phyloP scores from a whole-genome alignment of 2,329 filamentous ascomycete species.

The Amphichorda felina region DNA sequence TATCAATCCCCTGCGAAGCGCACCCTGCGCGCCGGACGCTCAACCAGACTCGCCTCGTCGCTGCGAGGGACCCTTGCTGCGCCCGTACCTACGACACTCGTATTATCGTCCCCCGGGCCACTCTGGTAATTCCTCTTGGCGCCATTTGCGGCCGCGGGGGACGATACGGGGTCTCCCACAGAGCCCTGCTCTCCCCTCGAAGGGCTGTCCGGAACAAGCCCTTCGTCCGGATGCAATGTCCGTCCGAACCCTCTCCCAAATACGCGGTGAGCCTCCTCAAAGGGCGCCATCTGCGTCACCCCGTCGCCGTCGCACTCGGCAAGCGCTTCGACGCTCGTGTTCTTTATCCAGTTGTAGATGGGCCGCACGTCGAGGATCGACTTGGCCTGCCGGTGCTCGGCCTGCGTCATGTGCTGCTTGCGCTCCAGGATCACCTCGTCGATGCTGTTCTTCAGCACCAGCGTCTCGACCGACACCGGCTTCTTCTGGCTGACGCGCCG shows the following conservation, averaged over 20 bases:
- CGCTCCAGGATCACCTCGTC: slow-evolving; percentile 76
- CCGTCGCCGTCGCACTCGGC: slow-evolving; percentile 15
- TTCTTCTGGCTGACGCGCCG: slow-evolving; percentile 76
- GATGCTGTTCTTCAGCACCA: slow-evolving; percentile 68
- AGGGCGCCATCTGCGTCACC: slow-evolving; percentile 34
- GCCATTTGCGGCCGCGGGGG: not conserved
- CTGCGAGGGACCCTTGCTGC: not conserved
- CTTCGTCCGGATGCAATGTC: slow-evolving; percentile 31
- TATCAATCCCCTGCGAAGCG: slow-evolving; percentile 7
- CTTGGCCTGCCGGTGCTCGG: slow-evolving; percentile 43
- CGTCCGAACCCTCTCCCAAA: slow-evolving; percentile 38
- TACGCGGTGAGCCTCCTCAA: slow-evolving; percentile 32
- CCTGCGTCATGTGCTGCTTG: slow-evolving; percentile 61
- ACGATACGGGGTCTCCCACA: not conserved
- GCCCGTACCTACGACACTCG: not conserved
- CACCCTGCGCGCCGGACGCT: slow-evolving; percentile 18
- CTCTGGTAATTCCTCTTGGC: not conserved
- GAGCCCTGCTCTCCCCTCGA: not conserved
- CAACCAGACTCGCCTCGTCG: slow-evolving; percentile 5
- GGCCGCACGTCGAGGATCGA: slow-evolving; percentile 44
- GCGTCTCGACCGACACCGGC: slow-evolving; percentile 72
- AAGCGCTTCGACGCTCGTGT: slow-evolving; percentile 30
- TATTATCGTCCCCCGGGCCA: not conserved
- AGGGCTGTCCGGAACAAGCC: slow-evolving; percentile 17
- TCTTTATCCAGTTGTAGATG: slow-evolving; percentile 48